Conservation (phyloP, 73 alveolate genomes). For the Durusdinium trenchii region DNA sequence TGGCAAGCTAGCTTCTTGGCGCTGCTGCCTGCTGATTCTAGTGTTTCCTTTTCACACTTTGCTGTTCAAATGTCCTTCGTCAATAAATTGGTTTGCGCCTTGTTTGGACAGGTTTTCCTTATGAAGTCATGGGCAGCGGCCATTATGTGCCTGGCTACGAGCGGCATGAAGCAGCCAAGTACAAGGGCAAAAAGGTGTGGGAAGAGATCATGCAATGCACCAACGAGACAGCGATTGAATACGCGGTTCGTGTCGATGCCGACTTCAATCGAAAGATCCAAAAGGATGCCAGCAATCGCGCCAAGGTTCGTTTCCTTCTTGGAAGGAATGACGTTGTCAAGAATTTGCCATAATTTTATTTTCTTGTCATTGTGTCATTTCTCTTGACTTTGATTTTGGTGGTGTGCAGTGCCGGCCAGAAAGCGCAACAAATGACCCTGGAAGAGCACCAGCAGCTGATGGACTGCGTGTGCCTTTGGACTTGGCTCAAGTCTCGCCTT, state of each 20-base stretch:
- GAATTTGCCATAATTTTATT: background rate
- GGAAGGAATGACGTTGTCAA: background rate
- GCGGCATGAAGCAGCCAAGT: background rate
- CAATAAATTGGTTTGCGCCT: background rate
- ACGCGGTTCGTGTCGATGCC: background rate
- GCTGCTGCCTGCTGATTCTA: background rate
- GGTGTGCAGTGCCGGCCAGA: background rate
- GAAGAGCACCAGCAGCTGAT: slow-evolving; percentile 11
- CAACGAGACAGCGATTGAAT: background rate
- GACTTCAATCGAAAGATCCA: background rate
- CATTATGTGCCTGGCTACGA: slow-evolving; percentile 13
- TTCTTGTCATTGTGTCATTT: background rate
- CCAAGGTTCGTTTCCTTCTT: background rate
- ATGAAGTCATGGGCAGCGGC: background rate
- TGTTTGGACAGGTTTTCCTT: background rate
- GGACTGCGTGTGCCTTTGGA: background rate
- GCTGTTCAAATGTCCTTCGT: background rate
- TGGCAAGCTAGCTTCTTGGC: too few species aligned
- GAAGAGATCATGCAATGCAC: background rate
- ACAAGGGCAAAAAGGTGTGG: background rate
- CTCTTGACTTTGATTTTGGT: background rate
- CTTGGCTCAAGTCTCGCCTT: background rate
- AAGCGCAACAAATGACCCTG: background rate
- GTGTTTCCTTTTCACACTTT: background rate
- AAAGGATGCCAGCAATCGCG: background rate